Conservation (phyloP, 805 yeast species). For the Soucietia sequanensis region DNA sequence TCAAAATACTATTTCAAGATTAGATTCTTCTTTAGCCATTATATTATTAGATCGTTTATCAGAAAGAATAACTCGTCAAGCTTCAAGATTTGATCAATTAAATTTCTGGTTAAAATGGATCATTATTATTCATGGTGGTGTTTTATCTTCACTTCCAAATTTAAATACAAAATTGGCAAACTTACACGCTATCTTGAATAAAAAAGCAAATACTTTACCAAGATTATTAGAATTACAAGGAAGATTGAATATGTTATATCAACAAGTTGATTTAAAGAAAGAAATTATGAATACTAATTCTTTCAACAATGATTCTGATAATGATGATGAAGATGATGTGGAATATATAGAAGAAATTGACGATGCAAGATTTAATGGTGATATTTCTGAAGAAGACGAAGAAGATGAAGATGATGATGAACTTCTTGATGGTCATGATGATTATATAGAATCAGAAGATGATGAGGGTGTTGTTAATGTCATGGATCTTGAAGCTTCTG, state of each 20-base stretch:
- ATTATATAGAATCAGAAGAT: slow-evolving; percentile 7
- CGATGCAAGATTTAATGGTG: slow-evolving; percentile 34
- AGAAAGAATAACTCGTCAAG: slow-evolving; percentile 52
- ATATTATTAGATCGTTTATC: slow-evolving; percentile 50
- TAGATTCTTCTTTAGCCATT: slow-evolving; percentile 50
- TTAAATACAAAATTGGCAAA: slow-evolving; percentile 41
- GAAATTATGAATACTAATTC: slow-evolving; percentile 27
- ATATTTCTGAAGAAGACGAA: slow-evolving; percentile 14
- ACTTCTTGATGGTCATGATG: slow-evolving; percentile 11
- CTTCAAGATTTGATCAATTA: slow-evolving; percentile 47
- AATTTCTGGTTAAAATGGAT: slow-evolving; percentile 59
- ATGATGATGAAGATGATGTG: slow-evolving; percentile 38
- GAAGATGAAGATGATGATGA: slow-evolving; percentile 20
- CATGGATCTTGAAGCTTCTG: slow-evolving; percentile 10
- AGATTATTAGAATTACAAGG: slow-evolving; percentile 52
- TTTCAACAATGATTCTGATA: slow-evolving; percentile 9
- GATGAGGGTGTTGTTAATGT: slow-evolving; percentile 9
- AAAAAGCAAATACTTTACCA: slow-evolving; percentile 48
- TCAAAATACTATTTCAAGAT: slow-evolving; percentile 47
- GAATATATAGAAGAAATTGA: slow-evolving; percentile 72
- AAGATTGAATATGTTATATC: slow-evolving; percentile 46
- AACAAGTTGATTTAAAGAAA: slow-evolving; percentile 40
- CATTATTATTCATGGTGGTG: slow-evolving; percentile 50
- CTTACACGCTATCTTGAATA: slow-evolving; percentile 46
- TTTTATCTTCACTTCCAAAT: slow-evolving; percentile 46